Conservation (phyloP, 345 rosid species). For the Gossypium australe region DNA sequence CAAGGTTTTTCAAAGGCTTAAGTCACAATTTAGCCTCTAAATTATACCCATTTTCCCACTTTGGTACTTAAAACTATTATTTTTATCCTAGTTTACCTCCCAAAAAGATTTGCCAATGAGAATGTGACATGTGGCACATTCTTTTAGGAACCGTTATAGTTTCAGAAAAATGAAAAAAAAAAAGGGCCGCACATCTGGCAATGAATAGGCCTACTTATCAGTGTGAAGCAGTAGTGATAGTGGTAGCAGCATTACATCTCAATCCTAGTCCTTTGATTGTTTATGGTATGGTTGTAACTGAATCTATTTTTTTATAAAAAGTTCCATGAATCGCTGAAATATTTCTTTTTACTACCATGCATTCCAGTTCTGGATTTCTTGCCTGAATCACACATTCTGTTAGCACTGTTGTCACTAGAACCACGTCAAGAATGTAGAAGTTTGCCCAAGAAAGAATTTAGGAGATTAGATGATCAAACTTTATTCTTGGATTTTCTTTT, state of each 20-base stretch:
- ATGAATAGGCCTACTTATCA: background rate
- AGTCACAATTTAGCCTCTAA: too few species aligned
- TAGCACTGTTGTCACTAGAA: background rate
- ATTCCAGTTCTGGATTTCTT: background rate
- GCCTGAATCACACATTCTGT: background rate
- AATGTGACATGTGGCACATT: too few species aligned
- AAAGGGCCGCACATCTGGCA: too few species aligned
- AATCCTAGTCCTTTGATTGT: background rate
- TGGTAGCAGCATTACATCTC: background rate
- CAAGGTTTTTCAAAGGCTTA: too few species aligned
- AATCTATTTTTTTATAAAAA: background rate
- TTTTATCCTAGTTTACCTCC: too few species aligned
- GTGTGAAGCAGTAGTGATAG: background rate
- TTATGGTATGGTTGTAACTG: background rate
- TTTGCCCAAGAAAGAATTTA: background rate
- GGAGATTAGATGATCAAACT: background rate
- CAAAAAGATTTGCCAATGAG: too few species aligned
- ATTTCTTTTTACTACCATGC: too few species aligned
- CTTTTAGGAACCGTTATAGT: too few species aligned
- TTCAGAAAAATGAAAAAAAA: too few species aligned
- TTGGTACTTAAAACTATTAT: too few species aligned
- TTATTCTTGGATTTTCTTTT: background rate
- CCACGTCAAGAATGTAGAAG: background rate
- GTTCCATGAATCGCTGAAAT: background rate
- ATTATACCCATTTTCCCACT: too few species aligned